Evolutionary conservation across 129 eudicot genomes (phyloP).

Genomic region (Oenanthe sinensis): DNA sequence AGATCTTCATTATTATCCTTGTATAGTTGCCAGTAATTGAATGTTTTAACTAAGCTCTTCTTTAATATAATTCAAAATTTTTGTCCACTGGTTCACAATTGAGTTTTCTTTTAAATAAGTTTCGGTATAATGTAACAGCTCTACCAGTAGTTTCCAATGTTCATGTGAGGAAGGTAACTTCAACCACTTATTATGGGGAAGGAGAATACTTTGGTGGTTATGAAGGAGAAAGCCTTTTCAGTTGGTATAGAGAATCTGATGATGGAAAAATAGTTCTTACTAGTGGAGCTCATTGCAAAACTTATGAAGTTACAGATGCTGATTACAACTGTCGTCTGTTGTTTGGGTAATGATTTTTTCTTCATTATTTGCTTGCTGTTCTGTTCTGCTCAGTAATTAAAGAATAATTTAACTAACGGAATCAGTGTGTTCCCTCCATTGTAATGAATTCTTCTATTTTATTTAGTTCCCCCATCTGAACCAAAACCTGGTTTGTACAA

Average conservation of each 20-base stretch:
- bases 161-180: conserved; percentile 40
- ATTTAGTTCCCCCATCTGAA: neutral
- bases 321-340: conserved; percentile 79
- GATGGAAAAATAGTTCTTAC: conserved; percentile 57
- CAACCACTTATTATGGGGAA: conserved; percentile 55
- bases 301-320: conserved; percentile 81
- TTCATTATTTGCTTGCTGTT: neutral
- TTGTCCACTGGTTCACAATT: neutral
- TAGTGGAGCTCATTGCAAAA: conserved; percentile 52
- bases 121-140: conserved; percentile 38
- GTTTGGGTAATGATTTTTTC: conserved; percentile 56
- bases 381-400: neutral
- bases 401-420: neutral
- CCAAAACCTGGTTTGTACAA: neutral
- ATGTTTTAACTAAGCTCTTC: neutral
- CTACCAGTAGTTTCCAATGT: conserved; percentile 63
- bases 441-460: neutral
- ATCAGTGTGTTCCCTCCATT: neutral
- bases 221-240: conserved; percentile 81
- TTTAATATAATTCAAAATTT: neutral
- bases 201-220: conserved; percentile 95
- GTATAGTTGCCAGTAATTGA: neutral
- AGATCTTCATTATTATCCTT: neutral
- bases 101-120: conserved; percentile 8
- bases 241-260: conserved; percentile 84